These are phyloP conservation scores for Gossypium herbaceum DNA, from an alignment of 345 rosid genomes.

Conservation along the genomic window DNA sequence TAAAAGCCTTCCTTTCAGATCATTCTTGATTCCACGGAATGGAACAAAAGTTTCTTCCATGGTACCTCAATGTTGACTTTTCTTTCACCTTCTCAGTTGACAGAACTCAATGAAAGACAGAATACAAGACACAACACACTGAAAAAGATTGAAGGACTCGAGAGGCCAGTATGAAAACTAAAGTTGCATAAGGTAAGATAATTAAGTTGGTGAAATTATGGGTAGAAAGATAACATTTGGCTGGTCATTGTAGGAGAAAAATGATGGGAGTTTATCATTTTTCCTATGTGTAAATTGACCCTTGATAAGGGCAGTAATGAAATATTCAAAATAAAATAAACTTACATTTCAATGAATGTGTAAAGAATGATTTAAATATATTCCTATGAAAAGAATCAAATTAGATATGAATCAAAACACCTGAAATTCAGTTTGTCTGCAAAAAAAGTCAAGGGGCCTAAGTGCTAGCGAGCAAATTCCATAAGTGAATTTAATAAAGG, in stretches of 20 bases:
- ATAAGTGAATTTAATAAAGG: constrained; percentile 17
- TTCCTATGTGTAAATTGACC: constrained; percentile 13
- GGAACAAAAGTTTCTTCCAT: constrained; percentile 88
- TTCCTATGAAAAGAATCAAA: constrained; percentile 33
- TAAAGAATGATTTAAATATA: constrained; percentile 31
- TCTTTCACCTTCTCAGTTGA: constrained; percentile 8
- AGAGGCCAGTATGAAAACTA: constrained; percentile 50
- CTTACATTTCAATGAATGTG: constrained; percentile 39
- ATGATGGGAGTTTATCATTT: constrained; percentile 22
- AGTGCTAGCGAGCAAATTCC: constrained; percentile 31
- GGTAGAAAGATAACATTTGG: constrained; percentile 28
- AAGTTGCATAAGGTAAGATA: constrained; percentile 23
- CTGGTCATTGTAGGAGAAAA: constrained; percentile 16
- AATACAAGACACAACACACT: constrained; percentile 22
- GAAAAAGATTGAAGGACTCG: constrained; percentile 34
- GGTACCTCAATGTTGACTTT: constrained; percentile 21
- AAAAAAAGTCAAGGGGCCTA: constrained; percentile 14
- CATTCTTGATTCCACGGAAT: constrained; percentile 68
- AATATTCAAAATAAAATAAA: constrained; percentile 17
- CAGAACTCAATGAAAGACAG: constrained; percentile 14
- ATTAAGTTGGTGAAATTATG: constrained; percentile 15
- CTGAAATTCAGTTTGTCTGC: constrained; percentile 20
- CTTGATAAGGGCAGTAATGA: constrained; percentile 16
- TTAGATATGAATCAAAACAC: constrained; percentile 29
- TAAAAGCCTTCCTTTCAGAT: constrained; percentile 56